These are phyloP conservation scores for Penicillium tannophilum DNA, from an alignment of 495 filamentous ascomycete genomes.

Conservation along the genomic window DNA sequence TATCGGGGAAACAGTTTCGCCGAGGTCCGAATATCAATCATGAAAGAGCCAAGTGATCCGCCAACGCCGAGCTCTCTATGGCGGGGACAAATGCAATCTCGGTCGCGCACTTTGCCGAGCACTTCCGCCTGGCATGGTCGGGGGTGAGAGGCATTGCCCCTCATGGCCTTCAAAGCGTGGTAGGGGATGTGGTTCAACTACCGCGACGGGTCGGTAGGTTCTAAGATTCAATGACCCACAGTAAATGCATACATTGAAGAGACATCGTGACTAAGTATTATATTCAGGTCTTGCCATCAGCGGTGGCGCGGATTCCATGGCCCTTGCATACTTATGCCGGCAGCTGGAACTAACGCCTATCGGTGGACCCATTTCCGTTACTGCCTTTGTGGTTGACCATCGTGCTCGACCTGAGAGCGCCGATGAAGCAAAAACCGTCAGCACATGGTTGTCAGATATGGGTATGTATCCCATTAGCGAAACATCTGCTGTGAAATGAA, in stretches of 20 bases:
- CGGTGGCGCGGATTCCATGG: slow-evolving; percentile 96
- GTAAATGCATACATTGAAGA: neutral
- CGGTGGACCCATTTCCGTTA: slow-evolving; percentile 44
- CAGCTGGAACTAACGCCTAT: slow-evolving; percentile 36
- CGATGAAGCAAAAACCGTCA: slow-evolving; percentile 66
- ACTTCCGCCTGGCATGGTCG: slow-evolving; percentile 52
- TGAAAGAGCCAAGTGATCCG: slow-evolving; percentile 9
- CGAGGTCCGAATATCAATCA: slow-evolving; percentile 6
- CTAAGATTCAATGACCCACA: slow-evolving; percentile 1
- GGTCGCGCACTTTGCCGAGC: slow-evolving; percentile 53
- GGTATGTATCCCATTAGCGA: slow-evolving; percentile 25
- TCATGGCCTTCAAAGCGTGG: neutral
- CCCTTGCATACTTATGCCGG: slow-evolving; percentile 73
- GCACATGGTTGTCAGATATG: slow-evolving; percentile 48
- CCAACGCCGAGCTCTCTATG: slow-evolving; percentile 12
- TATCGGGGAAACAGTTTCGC: neutral
- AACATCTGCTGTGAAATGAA: neutral
- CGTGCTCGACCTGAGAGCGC: slow-evolving; percentile 65
- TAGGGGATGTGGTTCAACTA: neutral
- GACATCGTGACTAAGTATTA: slow-evolving; percentile 10
- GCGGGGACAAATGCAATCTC: slow-evolving; percentile 42
- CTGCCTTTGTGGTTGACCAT: slow-evolving; percentile 80
- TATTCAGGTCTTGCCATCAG: slow-evolving; percentile 77
- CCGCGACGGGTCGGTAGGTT: slow-evolving; percentile 19
- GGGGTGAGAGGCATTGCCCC: slow-evolving; percentile 29